Evolutionary conservation across 306 rosid species (phyloP).

Genomic region (Luffa aegyptiaca): DNA sequence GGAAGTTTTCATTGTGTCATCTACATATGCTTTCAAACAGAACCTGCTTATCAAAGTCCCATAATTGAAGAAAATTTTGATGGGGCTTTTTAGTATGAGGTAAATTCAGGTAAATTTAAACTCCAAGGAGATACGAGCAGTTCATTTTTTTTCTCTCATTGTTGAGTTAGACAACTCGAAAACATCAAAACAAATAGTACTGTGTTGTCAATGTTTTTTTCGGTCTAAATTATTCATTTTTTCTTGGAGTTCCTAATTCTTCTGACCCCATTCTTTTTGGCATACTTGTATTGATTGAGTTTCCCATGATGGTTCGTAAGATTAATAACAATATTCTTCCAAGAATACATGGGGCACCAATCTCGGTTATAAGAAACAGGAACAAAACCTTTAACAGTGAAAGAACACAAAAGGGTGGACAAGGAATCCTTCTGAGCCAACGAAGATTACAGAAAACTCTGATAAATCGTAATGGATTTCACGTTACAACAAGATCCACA

Average conservation of each 20-base stretch:
- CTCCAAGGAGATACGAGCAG: background rate
- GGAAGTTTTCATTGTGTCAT: background rate
- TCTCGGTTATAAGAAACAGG: background rate
- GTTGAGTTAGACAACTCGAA: background rate
- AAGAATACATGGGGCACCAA: background rate
- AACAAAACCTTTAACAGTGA: background rate
- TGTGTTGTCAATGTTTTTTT: background rate
- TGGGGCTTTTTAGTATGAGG: background rate
- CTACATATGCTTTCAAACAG: background rate
- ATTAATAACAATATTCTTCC: background rate
- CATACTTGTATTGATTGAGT: background rate
- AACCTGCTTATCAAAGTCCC: background rate
- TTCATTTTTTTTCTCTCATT: background rate
- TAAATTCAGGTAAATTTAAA: background rate
- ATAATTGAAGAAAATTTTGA: background rate
- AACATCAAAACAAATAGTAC: background rate
- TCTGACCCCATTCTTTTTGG: background rate
- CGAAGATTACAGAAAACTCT: background rate
- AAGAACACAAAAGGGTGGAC: background rate
- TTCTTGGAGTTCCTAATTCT: background rate
- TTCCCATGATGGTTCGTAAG: background rate
- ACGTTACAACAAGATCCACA: background rate
- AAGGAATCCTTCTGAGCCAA: background rate
- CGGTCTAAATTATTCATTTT: background rate
- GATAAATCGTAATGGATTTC: background rate